Conservation (phyloP, 768 basidiomycete genomes). For the Trichaptum fuscoviolaceum region DNA sequence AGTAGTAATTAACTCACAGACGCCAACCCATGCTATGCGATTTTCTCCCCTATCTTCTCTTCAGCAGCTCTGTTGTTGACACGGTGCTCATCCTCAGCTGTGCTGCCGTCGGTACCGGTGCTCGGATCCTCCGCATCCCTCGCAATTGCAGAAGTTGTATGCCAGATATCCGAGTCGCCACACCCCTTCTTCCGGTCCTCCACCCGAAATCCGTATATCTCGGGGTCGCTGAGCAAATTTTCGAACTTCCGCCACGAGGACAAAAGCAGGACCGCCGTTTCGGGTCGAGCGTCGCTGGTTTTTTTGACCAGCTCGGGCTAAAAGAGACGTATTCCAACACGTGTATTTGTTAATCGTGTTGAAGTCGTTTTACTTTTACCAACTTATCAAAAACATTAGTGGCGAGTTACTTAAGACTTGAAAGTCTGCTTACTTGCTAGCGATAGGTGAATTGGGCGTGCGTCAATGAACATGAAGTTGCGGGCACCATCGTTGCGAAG, state of each 20-base stretch:
- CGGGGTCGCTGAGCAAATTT: slow-evolving; percentile 42
- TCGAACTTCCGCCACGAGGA: slow-evolving; percentile 44
- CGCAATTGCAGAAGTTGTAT: slow-evolving; percentile 49
- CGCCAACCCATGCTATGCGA: no score
- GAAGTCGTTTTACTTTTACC: slow-evolving; percentile 5
- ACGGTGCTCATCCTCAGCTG: background rate
- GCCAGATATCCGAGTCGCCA: slow-evolving; percentile 50
- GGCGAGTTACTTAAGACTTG: background rate
- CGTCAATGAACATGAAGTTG: slow-evolving; percentile 22
- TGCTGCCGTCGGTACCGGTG: no score
- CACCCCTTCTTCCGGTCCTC: slow-evolving; percentile 28
- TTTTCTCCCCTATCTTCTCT: no score
- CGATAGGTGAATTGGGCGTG: slow-evolving; percentile 18
- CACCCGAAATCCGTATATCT: slow-evolving; percentile 31
- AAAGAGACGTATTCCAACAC: slow-evolving; percentile 44
- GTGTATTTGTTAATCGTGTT: background rate
- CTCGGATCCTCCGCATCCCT: slow-evolving; percentile 28
- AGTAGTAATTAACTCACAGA: no score
- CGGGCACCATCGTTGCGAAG: slow-evolving; percentile 19
- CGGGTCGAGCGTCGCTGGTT: slow-evolving; percentile 38
- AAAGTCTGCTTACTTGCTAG: slow-evolving; percentile 12
- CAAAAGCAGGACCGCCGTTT: slow-evolving; percentile 43
- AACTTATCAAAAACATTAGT: background rate
- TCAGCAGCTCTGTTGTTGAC: no score
- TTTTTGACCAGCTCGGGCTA: slow-evolving; percentile 19